phyloP scores from a whole-genome alignment of 169 alveolate genomes.

The Perkinsus olseni region DNA sequence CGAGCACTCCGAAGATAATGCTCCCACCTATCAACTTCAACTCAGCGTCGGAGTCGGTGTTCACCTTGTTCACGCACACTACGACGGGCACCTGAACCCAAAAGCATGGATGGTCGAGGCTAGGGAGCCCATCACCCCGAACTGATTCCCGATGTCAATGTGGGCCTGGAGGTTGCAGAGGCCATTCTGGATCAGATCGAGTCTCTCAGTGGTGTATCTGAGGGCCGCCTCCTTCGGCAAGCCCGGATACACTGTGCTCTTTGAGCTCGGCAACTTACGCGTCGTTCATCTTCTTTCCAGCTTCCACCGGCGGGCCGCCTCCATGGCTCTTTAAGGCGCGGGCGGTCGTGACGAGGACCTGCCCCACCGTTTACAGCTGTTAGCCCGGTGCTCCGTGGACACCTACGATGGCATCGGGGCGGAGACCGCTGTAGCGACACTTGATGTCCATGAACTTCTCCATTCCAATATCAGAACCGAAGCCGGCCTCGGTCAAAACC shows the following conservation, averaged over 20 bases:
- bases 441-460: constrained; percentile 15
- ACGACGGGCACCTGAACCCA: background rate
- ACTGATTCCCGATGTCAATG: background rate
- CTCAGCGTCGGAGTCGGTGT: background rate
- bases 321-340: constrained; percentile 7
- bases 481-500: background rate
- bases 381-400: background rate
- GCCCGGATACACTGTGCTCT: background rate
- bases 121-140: background rate
- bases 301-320: background rate
- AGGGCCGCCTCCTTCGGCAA: background rate
- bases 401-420: background rate
- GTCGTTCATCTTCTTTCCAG: background rate
- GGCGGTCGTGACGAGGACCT: background rate
- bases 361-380: background rate
- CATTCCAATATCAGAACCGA: constrained; percentile 8
- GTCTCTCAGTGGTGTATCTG: background rate
- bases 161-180: background rate
- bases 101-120: background rate
- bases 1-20: background rate
- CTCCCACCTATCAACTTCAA: background rate
- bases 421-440: background rate
- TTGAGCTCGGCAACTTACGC: background rate
- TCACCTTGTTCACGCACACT: constrained; percentile 1
- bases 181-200: background rate